Evolutionary conservation across 345 rosid genomes (phyloP), one percentile per base, ranked within the genome.

Genomic region (Adansonia digitata): DNA sequence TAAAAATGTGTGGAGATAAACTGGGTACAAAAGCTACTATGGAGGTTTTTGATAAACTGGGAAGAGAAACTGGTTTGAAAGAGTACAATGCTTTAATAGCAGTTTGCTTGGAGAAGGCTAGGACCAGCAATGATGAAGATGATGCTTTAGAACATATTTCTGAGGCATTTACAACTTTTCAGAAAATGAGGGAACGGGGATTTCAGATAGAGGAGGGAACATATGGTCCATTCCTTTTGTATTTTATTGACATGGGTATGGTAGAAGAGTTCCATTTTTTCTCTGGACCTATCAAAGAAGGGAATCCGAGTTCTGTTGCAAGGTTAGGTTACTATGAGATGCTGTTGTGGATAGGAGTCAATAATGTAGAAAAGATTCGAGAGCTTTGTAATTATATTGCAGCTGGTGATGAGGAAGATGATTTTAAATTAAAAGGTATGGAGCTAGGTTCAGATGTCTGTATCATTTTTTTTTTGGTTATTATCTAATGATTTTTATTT

Each of bases 291-390:
- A 78, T 91, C 74, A 76, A 73, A 71, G 90, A 86, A 49, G 76
- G 75, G 59, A 79, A 79, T 78, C 78, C 82, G 12, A 46, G 77
- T 46, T 74, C 82, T 7, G 72, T 35, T 73, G 82, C 87, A 71
- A 82, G 85, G 80, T 73, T 93, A 43, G 94, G 96, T 37, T 93
- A 88, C 84, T 93, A 93, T 76, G 97, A 95, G 86, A 93, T 95
- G 94, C 84, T 87, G 80, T 83, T 93, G 40, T 88, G 82, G 82
- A 76, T 85, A 64, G 83, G 83, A 77, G 83, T 77, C 57, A 72
- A 85, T 24, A 74, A 89, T 34, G 83, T 81, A 74, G 80, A 83
- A 80, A 91, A 84, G 84, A 83, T 95, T 77, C 83, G 53, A 51
- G 85, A 90, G 71, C 85, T 95, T 57, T 89, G 89, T 42, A 59